Conservation (phyloP, 2,329 filamentous ascomycete genomes). For the Rhexocercosporidium sp. region DNA sequence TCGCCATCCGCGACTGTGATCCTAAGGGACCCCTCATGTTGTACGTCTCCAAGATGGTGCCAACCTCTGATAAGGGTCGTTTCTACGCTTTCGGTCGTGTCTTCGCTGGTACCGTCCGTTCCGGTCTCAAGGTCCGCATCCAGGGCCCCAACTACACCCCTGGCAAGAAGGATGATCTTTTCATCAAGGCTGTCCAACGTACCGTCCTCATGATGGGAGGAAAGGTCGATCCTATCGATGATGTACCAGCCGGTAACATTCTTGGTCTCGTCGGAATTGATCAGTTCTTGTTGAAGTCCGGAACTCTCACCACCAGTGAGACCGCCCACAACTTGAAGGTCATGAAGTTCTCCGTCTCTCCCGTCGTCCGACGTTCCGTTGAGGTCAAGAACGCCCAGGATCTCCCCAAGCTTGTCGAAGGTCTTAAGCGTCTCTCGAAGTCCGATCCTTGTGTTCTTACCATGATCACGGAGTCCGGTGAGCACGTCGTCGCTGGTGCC, state of each 20-base stretch:
- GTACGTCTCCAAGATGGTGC: slow-evolving; percentile 99
- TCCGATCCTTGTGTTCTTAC: slow-evolving; percentile 98
- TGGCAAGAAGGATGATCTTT: slow-evolving; percentile 98
- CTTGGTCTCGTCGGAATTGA: slow-evolving; percentile 99
- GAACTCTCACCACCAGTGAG: slow-evolving; percentile 96
- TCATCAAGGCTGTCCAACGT: slow-evolving; percentile 99
- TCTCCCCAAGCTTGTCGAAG: slow-evolving; percentile 99
- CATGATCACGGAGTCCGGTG: slow-evolving; percentile 86
- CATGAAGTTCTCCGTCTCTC: slow-evolving; percentile 99
- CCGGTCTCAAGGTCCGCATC: slow-evolving; percentile 99
- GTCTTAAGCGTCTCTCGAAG: slow-evolving; percentile 99
- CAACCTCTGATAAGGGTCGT: slow-evolving; percentile 98
- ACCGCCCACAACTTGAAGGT: slow-evolving; percentile 99
- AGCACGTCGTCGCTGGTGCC: slow-evolving; percentile 98
- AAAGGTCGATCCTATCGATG: slow-evolving; percentile 98
- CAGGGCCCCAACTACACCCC: slow-evolving; percentile 99
- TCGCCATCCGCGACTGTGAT: slow-evolving; percentile 98
- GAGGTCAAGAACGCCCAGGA: slow-evolving; percentile 99
- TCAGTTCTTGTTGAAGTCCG: slow-evolving; percentile 99
- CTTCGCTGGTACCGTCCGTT: slow-evolving; percentile 97
- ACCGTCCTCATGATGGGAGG: slow-evolving; percentile 99
- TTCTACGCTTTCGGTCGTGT: slow-evolving; percentile 99
- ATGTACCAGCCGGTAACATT: slow-evolving; percentile 99
- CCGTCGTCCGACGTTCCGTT: slow-evolving; percentile 97
- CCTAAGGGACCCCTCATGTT: slow-evolving; percentile 98